Evolutionary conservation across 2,329 filamentous ascomycete species (phyloP), one percentile per base, ranked within the genome.

Genomic region (Penicillium brasilianum): DNA sequence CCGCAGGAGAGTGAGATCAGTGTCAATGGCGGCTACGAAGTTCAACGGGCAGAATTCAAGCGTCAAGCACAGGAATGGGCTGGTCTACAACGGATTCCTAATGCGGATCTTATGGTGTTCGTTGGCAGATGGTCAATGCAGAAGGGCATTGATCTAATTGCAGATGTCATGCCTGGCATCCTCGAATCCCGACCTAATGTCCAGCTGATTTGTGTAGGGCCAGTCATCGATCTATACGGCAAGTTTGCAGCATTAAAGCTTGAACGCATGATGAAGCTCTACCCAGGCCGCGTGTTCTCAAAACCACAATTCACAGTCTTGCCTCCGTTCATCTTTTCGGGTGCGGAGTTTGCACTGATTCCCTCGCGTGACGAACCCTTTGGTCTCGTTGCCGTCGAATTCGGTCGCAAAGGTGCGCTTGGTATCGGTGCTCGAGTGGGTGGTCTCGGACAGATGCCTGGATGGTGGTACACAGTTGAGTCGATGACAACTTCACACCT

Each of bases 401-500:
- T 90, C 65, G 87, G 87, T 59, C 81, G 88, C 25, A 89, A 90
- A 72, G 88, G 87, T 67, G 88, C 87, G 20, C 80, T 90, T 46
- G 87, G 87, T 66, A 86, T 90, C 58, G 88, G 87, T 49, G 85
- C 87, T 39, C 81, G 87, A 57, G 88, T 90, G 39, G 87, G 87
- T 66, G 88, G 87, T 57, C 80, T 90, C 22, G 87, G 87, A n/a
- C 85, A 88, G 70, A 89, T 90, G 87, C 88, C 88, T 20, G 88
- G 88, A 25, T 89, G 87, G 84, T 90, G 87, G 87, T 90, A 85
- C 72, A 89, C 87, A 0, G 84, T 90, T 58, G 88, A 90, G 71
- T 88, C 86, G 0, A 87, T 83, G 6, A 85, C 85, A 1, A 87
- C 87, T 0, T 82, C 82, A 46, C 87, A 90, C 76, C 76, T 89